phyloP scores from a whole-genome alignment of 768 basidiomycete genomes.

The Clathrus columnatus region DNA sequence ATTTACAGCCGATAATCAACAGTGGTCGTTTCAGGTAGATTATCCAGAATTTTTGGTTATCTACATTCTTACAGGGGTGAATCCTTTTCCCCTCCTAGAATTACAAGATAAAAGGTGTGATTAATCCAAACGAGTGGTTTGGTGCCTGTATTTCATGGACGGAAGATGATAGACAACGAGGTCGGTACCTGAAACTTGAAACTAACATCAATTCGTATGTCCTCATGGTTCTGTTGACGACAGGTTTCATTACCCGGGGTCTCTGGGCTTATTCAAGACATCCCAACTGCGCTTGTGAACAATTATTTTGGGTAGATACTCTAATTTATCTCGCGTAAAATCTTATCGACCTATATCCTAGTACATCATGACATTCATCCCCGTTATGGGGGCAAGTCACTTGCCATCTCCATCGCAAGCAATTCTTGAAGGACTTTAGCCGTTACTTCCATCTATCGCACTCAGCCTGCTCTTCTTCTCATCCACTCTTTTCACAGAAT shows the following conservation, averaged over 20 bases:
- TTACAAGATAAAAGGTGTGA: constrained; percentile 51
- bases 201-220: neutral
- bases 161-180: constrained; percentile 52
- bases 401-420: constrained; percentile 18
- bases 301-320: constrained; percentile 67
- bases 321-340: neutral
- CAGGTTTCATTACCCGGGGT: constrained; percentile 76
- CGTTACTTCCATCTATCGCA: constrained; percentile 46
- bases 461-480: constrained; percentile 66
- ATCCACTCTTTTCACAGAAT: constrained; percentile 75
- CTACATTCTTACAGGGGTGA: neutral
- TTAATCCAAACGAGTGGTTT: constrained; percentile 46
- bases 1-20: constrained; percentile 86
- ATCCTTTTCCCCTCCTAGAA: constrained; percentile 26
- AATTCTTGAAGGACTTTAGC: constrained; percentile 22
- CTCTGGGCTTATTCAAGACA: constrained; percentile 85
- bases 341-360: constrained; percentile 19
- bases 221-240: neutral
- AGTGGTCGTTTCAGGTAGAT: constrained; percentile 61
- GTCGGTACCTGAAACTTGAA: neutral
- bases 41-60: neutral
- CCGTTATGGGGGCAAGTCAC: constrained; percentile 35
- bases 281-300: constrained; percentile 90
- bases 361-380: constrained; percentile 61
- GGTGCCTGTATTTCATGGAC: constrained; percentile 62